Base-by-base conservation (phyloP, 352 stramenopile genomes). In the Paralagenidium karlingii region DNA sequence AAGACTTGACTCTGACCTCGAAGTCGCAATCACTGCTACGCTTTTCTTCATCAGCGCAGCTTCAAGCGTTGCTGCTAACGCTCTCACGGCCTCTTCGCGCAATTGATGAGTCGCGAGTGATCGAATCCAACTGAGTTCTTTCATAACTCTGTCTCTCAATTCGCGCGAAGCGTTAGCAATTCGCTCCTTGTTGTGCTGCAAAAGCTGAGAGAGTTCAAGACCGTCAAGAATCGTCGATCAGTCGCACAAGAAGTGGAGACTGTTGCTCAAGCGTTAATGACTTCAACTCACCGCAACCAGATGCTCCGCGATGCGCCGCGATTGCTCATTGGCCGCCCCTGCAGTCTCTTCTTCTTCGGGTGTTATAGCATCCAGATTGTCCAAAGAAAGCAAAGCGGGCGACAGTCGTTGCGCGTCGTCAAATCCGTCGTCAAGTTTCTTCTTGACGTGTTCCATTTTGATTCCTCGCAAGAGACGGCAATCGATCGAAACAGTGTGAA, bases 391-490 rank as follows among this genome's bases (percentile, higher is more conserved):
- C 3, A 92, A 22, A 11, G 69, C 53, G 9, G 82, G 79, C 1
- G 77, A 75, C 20, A 64, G 56, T 0, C 34, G 28, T 1, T 43
- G 25, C 2, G 70, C 75, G 9, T 64, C 54, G 12, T 81, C 62
- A 32, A 87, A 85, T 7, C 66, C 41, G 18, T 71, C 63, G 7
- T 41, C 66, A 6, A 94, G 27, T 13, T 62, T 62, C n/a, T 49
- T 40, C 48, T 90, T 86, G 8, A 92, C 77, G 11, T 58, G 62
- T 19, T 89, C 66, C 81, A 92, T 94, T 51, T 90, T 92, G n/a
- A 82, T 48, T 8, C 81, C 81, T 21, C 76, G 66, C 36, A 93
- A 55, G 29, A 69, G 68, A 7, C 77, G 60, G 38, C 81, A 92
- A 2, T 84, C 60, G 1, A 88, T 51, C 12, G 56, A 54, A 21